phyloP scores from a whole-genome alignment of 805 yeast species.

The Kodamaea hsintzibuensis region DNA sequence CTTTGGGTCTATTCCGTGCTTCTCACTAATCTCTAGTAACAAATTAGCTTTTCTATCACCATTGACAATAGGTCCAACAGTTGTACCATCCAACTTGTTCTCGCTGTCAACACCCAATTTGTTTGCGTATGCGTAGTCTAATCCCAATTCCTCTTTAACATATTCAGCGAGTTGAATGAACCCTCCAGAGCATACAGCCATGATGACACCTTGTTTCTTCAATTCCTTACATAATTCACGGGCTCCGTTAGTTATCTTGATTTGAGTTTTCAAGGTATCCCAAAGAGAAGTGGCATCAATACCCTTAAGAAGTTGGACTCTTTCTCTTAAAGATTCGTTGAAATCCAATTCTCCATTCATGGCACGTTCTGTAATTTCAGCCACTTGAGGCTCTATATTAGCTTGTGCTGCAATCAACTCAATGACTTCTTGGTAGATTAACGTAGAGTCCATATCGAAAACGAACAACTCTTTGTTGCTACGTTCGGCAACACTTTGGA shows the following conservation, averaged over 20 bases:
- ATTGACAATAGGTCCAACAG: constrained; percentile 81
- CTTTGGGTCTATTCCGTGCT: constrained; percentile 50
- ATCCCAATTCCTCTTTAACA: constrained; percentile 63
- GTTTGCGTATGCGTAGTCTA: constrained; percentile 92
- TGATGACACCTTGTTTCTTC: constrained; percentile 58
- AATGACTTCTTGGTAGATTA: constrained; percentile 94
- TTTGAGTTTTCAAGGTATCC: constrained; percentile 70
- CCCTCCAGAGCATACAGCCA: constrained; percentile 94
- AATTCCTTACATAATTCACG: constrained; percentile 64
- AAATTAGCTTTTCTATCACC: constrained; percentile 80
- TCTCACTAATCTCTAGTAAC: constrained; percentile 58
- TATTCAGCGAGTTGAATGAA: constrained; percentile 83
- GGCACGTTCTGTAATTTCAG: constrained; percentile 86
- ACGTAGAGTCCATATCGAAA: constrained; percentile 97
- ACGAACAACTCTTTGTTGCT: constrained; percentile 61
- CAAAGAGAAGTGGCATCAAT: constrained; percentile 71
- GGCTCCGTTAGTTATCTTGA: constrained; percentile 85
- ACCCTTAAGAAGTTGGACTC: constrained; percentile 83
- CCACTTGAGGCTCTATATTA: constrained; percentile 83
- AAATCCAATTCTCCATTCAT: constrained; percentile 98
- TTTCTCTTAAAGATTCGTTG: constrained; percentile 69
- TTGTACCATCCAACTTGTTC: constrained; percentile 68
- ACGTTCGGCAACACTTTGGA: constrained; percentile 29
- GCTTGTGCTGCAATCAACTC: constrained; percentile 95
- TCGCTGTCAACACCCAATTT: constrained; percentile 46